phyloP scores from a whole-genome alignment of 345 rosid species.

The Anastatica hierochuntica region DNA sequence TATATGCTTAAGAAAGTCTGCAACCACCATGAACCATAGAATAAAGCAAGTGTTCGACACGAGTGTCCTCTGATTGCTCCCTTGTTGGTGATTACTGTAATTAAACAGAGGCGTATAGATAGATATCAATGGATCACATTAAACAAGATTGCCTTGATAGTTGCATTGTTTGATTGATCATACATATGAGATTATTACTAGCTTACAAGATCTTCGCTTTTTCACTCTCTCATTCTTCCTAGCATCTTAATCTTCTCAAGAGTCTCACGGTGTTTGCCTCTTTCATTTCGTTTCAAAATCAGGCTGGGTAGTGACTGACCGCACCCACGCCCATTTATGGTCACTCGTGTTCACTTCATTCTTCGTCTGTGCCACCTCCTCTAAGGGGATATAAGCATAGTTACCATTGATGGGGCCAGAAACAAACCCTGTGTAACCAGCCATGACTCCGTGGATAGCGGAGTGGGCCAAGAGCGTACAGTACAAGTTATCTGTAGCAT shows the following conservation, averaged over 20 bases:
- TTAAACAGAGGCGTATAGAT: neutral
- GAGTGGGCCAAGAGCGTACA: constrained; percentile 88
- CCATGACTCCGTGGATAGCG: constrained; percentile 86
- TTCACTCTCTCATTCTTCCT: constrained; percentile 8
- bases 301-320: constrained; percentile 77
- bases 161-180: constrained; percentile 5
- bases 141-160: constrained; percentile 8
- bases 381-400: constrained; percentile 74
- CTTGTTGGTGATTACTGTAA: neutral
- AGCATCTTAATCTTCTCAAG: neutral
- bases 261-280: neutral
- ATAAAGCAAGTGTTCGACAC: neutral
- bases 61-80: too few species aligned
- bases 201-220: constrained; percentile 16
- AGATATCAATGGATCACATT: neutral
- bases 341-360: constrained; percentile 54
- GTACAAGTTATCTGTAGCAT: constrained; percentile 65
- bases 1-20: neutral
- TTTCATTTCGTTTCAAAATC: constrained; percentile 36
- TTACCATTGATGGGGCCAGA: constrained; percentile 78
- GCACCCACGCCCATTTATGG: constrained; percentile 94
- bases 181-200: constrained; percentile 3
- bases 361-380: constrained; percentile 58
- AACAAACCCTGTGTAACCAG: constrained; percentile 79
- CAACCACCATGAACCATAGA: neutral